Percentiles rank a stretch among this genome's conserved stretches.
phyloP scores from a whole-genome alignment of 305 asterid species.

The Rubia balearica region DNA sequence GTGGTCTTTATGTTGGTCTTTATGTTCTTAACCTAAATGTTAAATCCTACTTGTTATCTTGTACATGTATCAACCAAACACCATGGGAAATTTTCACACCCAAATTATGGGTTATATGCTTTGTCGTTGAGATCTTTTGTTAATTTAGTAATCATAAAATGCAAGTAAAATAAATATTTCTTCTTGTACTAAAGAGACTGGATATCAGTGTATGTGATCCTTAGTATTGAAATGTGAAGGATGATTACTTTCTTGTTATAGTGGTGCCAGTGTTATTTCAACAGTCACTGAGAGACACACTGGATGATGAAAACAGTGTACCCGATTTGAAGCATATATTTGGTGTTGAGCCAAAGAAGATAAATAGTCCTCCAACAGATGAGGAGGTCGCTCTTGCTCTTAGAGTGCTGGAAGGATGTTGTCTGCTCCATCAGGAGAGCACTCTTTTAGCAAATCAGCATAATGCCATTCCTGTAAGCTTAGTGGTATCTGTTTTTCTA shows the following conservation, averaged over 20 bases:
- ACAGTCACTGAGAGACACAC: slow-evolving; percentile 56
- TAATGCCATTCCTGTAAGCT: slow-evolving; percentile 60
- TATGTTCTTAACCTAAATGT: not conserved
- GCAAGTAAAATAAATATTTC: not conserved
- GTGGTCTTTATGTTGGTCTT: not conserved
- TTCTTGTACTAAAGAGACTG: not conserved
- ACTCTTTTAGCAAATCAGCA: slow-evolving; percentile 70
- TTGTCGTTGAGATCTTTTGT: not conserved
- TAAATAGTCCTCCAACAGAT: slow-evolving; percentile 76
- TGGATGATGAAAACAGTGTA: slow-evolving; percentile 54
- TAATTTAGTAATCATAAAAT: not conserved
- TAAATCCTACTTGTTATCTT: not conserved
- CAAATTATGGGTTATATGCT: not conserved
- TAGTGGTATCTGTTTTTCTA: not conserved
- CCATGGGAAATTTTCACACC: not conserved
- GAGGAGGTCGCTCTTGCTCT: slow-evolving; percentile 88
- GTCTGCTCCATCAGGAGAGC: slow-evolving; percentile 73
- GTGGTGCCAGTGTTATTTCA: slow-evolving; percentile 81
- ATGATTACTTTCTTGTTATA: slow-evolving; percentile 20
- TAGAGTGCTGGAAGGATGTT: slow-evolving; percentile 91
- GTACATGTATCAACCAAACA: not conserved
- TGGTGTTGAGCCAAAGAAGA: slow-evolving; percentile 65
- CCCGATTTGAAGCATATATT: slow-evolving; percentile 63
- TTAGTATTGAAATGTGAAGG: not conserved
- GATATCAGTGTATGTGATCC: not conserved